phyloP scores from a whole-genome alignment of 192 early-diverging fungal species.

The Haplosporangium gracile region DNA sequence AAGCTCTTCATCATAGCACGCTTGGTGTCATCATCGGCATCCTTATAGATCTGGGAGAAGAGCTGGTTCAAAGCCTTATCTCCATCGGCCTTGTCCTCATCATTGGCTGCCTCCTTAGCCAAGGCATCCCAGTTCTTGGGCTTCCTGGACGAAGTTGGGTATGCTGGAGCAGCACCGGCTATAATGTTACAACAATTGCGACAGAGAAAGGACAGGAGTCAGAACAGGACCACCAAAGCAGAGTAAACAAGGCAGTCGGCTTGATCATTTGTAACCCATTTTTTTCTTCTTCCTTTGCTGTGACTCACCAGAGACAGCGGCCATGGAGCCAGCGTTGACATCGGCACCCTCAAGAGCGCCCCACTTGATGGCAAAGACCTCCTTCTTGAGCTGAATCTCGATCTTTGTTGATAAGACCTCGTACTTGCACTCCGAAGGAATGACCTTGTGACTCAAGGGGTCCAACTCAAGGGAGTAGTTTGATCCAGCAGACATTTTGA shows the following conservation, averaged over 20 bases:
- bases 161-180: constrained; percentile 32
- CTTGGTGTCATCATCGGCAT: constrained; percentile 88
- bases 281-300: background rate
- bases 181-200: background rate
- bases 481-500: constrained; percentile 86
- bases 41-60: constrained; percentile 94
- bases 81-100: constrained; percentile 89
- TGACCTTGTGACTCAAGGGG: constrained; percentile 84
- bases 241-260: background rate
- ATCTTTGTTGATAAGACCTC: constrained; percentile 95
- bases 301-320: constrained; percentile 57
- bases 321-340: constrained; percentile 49
- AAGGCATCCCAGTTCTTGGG: constrained; percentile 89
- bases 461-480: constrained; percentile 95
- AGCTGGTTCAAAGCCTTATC: constrained; percentile 91
- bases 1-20: constrained; percentile 99
- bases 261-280: background rate
- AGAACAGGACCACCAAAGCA: background rate
- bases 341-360: constrained; percentile 83
- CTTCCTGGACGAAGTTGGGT: constrained; percentile 67
- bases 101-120: constrained; percentile 79
- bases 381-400: constrained; percentile 92
- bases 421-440: constrained; percentile 76
- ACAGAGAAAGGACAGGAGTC: background rate
- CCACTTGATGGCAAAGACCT: constrained; percentile 85